phyloP scores from a whole-genome alignment of 306 rosid genomes.

The Begonia peltatifolia region DNA sequence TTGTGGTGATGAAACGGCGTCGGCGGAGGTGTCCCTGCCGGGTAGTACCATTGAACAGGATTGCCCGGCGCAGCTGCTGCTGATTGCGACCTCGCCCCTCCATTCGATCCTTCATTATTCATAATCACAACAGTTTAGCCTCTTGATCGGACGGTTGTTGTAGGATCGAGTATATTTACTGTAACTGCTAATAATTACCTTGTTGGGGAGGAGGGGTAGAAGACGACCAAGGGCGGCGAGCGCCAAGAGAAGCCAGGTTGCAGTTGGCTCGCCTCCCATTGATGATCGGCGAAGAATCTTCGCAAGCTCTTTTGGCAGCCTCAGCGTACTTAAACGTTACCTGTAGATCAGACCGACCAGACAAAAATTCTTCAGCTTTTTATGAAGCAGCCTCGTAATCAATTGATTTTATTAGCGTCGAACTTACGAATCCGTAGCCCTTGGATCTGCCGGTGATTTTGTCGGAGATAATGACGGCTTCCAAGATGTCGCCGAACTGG shows the following conservation, averaged over 20 bases:
- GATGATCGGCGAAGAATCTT: conserved; percentile 53
- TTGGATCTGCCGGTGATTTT: conserved; percentile 81
- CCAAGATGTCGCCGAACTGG: conserved; percentile 70
- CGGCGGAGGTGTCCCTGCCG: conserved; percentile 32
- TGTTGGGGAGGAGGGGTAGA: conserved; percentile 32
- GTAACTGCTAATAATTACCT: neutral
- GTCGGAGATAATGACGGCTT: conserved; percentile 82
- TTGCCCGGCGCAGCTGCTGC: conserved; percentile 24
- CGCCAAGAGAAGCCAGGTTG: conserved; percentile 69
- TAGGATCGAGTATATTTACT: neutral
- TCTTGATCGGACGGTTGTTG: no score
- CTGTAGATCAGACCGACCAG: conserved; percentile 7
- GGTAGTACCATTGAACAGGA: conserved; percentile 65
- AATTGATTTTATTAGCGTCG: neutral
- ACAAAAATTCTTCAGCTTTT: no score
- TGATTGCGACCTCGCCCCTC: conserved; percentile 31
- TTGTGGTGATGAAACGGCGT: conserved; percentile 41
- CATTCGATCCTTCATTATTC: conserved; percentile 30
- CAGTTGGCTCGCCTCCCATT: conserved; percentile 81
- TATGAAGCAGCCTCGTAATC: no score
- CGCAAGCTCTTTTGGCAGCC: conserved; percentile 83
- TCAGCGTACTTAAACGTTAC: conserved; percentile 75
- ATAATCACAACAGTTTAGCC: no score
- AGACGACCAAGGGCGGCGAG: conserved; percentile 46
- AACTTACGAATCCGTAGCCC: conserved; percentile 85